phyloP scores from a whole-genome alignment of 1,284 basidiomycete species.

The Anthracocystis walkeri region DNA sequence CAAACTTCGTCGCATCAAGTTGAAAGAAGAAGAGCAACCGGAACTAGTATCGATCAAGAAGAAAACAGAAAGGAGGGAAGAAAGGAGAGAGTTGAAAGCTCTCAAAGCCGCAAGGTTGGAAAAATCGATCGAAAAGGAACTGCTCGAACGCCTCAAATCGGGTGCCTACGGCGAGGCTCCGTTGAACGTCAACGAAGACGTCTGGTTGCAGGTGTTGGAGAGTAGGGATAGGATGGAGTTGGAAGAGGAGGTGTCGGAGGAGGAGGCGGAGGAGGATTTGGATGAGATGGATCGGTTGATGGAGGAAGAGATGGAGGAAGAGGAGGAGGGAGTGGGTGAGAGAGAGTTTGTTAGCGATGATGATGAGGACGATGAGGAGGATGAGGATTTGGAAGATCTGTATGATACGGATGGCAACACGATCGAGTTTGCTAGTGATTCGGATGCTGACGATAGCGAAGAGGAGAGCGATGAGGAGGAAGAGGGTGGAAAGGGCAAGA shows the following conservation, averaged over 20 bases:
- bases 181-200: constrained; percentile 96
- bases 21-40: constrained; percentile 82
- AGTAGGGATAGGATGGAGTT: constrained; percentile 50
- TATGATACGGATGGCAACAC: constrained; percentile 34
- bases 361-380: constrained; percentile 59
- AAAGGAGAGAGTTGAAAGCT: constrained; percentile 92
- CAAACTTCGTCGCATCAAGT: constrained; percentile 91
- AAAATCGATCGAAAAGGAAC: constrained; percentile 93
- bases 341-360: constrained; percentile 67
- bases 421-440: constrained; percentile 10
- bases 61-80: constrained; percentile 94
- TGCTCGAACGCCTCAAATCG: constrained; percentile 91
- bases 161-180: constrained; percentile 98
- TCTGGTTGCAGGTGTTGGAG: constrained; percentile 79
- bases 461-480: constrained; percentile 14
- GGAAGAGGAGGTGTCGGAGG: constrained; percentile 65
- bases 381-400: constrained; percentile 48
- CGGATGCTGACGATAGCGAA: constrained; percentile 34
- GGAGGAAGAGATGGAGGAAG: constrained; percentile 62
- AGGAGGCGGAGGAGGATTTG: constrained; percentile 64
- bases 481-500: constrained; percentile 5
- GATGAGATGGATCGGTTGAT: constrained; percentile 62
- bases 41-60: constrained; percentile 96
- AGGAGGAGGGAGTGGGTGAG: constrained; percentile 56
- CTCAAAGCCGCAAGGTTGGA: constrained; percentile 86